phyloP scores from a whole-genome alignment of 305 asterid species.

The Solanum aculeatissimum region DNA sequence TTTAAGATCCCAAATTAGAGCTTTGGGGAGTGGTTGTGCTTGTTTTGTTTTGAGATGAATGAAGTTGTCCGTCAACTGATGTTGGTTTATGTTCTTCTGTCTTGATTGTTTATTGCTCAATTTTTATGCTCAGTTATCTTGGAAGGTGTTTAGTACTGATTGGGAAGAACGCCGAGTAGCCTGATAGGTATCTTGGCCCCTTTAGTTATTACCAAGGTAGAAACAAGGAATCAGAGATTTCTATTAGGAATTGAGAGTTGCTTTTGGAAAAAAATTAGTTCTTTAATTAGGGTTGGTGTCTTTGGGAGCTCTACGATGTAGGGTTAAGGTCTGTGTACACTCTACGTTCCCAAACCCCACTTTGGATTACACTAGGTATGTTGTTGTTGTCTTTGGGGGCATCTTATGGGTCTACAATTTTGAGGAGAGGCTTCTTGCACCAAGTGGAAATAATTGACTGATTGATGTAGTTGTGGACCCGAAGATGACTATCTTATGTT shows the following conservation, averaged over 20 bases:
- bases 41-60: neutral
- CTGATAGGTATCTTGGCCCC: neutral
- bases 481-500: neutral
- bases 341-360: neutral
- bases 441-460: neutral
- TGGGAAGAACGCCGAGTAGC: neutral
- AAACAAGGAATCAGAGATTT: neutral
- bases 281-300: neutral
- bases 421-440: neutral
- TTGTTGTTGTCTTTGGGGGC: neutral
- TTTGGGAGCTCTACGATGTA: neutral
- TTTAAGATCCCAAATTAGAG: neutral
- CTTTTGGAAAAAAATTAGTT: neutral
- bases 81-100: neutral
- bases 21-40: neutral
- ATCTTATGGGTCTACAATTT: neutral
- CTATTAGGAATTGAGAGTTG: neutral
- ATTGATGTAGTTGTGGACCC: neutral
- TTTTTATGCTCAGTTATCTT: neutral
- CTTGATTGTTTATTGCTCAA: neutral
- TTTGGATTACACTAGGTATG: too few relatives aligned
- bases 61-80: neutral
- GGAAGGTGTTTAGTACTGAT: neutral
- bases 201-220: neutral
- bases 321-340: neutral